A percentile compares a stretch with the other conserved stretches of the same genome.
phyloP scores from a whole-genome alignment of 495 filamentous ascomycete genomes.

The Xylaria curta region DNA sequence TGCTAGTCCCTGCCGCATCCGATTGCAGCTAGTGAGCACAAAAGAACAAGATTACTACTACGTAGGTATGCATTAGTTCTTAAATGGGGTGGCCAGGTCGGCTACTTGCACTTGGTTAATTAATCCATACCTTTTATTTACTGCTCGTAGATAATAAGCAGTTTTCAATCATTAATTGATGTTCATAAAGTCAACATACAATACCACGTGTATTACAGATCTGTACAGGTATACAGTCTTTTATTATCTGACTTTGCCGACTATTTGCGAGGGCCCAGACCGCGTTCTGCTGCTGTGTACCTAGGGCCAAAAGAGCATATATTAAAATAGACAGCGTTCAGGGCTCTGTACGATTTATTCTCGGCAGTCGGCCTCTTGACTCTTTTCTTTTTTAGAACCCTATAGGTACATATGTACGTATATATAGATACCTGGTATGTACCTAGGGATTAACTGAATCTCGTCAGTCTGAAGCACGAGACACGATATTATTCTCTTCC shows the following conservation, averaged over 20 bases:
- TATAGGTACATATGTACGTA: not conserved
- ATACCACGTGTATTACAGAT: not conserved
- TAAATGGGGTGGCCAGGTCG: too few relatives aligned
- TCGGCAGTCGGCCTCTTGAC: not conserved
- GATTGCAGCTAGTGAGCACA: not conserved
- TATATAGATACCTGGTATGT: not conserved
- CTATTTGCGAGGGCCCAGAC: slow-evolving; percentile 5
- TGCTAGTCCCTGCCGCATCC: not conserved
- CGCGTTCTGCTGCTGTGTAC: slow-evolving; percentile 11
- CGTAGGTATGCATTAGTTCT: not conserved
- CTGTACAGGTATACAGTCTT: not conserved
- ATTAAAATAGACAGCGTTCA: not conserved
- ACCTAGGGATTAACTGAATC: not conserved
- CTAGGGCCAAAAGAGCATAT: too few relatives aligned
- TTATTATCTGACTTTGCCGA: not conserved
- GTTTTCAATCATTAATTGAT: not conserved
- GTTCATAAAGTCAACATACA: not conserved
- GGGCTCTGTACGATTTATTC: not conserved
- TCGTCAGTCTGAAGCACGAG: not conserved
- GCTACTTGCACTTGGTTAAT: too few relatives aligned
- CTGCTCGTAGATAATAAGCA: not conserved
- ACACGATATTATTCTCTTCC: not conserved
- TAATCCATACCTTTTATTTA: too few relatives aligned
- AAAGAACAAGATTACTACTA: too few relatives aligned
- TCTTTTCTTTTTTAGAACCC: not conserved